These are phyloP conservation scores for Fusarium sp. DNA, from an alignment of 2,329 filamentous ascomycete genomes.

Conservation along the genomic window DNA sequence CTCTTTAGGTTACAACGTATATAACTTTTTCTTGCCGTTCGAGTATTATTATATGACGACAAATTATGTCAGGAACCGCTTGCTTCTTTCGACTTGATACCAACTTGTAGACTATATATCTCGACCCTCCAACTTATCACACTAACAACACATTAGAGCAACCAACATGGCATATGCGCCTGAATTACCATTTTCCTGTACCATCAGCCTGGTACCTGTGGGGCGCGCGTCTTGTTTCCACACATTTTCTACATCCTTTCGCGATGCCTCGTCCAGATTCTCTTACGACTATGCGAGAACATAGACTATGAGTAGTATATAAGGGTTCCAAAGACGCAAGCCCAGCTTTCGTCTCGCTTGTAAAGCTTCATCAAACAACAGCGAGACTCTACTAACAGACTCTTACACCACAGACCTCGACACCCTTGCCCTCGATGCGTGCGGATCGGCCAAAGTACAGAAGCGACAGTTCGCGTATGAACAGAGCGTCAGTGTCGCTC, in stretches of 20 bases:
- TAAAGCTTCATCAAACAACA: constrained; percentile 8
- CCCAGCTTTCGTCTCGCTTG: constrained; percentile 44
- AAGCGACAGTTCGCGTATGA: constrained; percentile 72
- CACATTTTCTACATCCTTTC: constrained; percentile 26
- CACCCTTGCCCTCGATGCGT: constrained; percentile 74
- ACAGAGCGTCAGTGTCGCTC: constrained; percentile 77
- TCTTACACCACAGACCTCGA: constrained; percentile 80
- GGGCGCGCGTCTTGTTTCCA: constrained; percentile 33
- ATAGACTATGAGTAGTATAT: constrained; percentile 34
- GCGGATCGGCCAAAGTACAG: constrained; percentile 76
- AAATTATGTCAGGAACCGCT: background rate
- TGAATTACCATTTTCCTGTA: constrained; percentile 5
- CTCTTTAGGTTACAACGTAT: constrained; percentile 22
- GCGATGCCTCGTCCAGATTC: constrained; percentile 9
- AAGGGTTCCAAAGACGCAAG: constrained; percentile 43
- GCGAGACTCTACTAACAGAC: constrained; percentile 65
- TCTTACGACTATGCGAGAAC: constrained; percentile 25
- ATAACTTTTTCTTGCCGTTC: constrained; percentile 32
- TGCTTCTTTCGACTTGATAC: background rate
- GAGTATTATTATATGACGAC: constrained; percentile 9
- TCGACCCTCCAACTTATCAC: background rate
- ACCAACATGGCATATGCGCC: constrained; percentile 4
- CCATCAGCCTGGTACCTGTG: constrained; percentile 23
- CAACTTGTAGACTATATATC: background rate
- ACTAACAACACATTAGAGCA: background rate